phyloP scores from a whole-genome alignment of 192 early-diverging fungal species.

The Coemansia reversa region DNA sequence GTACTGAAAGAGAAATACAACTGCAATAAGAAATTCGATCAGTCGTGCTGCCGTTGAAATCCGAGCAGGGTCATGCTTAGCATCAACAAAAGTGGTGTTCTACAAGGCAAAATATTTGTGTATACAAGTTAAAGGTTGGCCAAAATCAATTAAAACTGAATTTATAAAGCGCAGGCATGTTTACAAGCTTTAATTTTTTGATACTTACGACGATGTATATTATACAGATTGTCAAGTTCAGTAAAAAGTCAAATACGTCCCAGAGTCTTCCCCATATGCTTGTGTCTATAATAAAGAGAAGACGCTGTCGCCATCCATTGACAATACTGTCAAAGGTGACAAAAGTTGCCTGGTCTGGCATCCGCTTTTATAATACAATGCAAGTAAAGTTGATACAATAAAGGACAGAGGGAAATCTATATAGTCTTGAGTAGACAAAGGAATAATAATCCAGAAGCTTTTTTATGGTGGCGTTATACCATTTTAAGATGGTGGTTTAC shows the following conservation, averaged over 20 bases:
- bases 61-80: conserved; percentile 20
- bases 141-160: not conserved
- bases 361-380: conserved; percentile 7
- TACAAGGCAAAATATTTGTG: conserved; percentile 11
- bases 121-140: not conserved
- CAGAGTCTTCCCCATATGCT: conserved; percentile 48
- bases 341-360: conserved; percentile 51
- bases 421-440: no score
- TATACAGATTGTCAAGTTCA: conserved; percentile 35
- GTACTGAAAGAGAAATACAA: conserved; percentile 39
- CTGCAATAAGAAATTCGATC: conserved; percentile 35
- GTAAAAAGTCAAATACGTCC: conserved; percentile 39
- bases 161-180: no score
- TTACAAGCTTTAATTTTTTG: not conserved
- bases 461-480: no score
- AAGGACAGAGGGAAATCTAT: not conserved
- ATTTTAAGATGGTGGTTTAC: no score
- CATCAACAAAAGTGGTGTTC: conserved; percentile 44
- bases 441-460: no score
- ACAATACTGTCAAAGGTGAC: conserved; percentile 45
- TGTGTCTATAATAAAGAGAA: conserved; percentile 48
- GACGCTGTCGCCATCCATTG: conserved; percentile 48
- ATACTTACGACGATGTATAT: conserved; percentile 49
- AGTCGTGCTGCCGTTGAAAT: conserved; percentile 25
- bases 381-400: not conserved